Evolutionary conservation across 73 alveolate genomes (phyloP).

Genomic region (Paramecium biaurelia): DNA sequence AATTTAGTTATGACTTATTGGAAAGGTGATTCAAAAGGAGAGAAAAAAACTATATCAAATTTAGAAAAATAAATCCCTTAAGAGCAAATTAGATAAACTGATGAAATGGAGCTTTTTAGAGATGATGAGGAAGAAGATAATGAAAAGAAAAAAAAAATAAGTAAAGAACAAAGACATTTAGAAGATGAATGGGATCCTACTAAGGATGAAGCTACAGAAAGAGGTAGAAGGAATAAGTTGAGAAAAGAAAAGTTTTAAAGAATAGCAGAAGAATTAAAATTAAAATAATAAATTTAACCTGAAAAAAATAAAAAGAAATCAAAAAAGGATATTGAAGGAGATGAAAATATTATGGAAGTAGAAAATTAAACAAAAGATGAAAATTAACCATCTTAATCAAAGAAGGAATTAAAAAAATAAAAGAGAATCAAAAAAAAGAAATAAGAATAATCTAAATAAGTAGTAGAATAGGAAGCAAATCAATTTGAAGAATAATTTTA

Average conservation of each 20-base stretch:
- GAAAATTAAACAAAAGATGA: neutral
- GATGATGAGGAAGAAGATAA: neutral
- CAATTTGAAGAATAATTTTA: neutral
- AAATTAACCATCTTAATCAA: neutral
- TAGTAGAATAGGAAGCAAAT: neutral
- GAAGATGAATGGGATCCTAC: constrained; percentile 55
- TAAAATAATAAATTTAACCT: neutral
- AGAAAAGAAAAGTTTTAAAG: constrained; percentile 20
- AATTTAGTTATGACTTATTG: neutral
- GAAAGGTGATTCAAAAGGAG: constrained; percentile 10
- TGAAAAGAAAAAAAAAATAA: constrained; percentile 6
- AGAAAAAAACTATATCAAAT: neutral
- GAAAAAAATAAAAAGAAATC: neutral
- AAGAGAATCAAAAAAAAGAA: neutral
- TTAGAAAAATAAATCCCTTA: neutral
- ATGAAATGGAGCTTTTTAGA: neutral
- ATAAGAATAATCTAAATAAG: neutral
- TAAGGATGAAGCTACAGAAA: constrained; percentile 12
- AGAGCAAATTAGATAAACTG: neutral
- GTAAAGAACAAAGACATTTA: constrained; percentile 13
- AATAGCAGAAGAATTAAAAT: neutral
- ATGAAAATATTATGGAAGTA: neutral
- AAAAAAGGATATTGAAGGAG: neutral
- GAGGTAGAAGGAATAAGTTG: neutral
- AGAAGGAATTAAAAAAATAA: neutral